Base-by-base conservation (phyloP, 1,284 basidiomycete species). In the Cutaneotrichosporon sp. region DNA sequence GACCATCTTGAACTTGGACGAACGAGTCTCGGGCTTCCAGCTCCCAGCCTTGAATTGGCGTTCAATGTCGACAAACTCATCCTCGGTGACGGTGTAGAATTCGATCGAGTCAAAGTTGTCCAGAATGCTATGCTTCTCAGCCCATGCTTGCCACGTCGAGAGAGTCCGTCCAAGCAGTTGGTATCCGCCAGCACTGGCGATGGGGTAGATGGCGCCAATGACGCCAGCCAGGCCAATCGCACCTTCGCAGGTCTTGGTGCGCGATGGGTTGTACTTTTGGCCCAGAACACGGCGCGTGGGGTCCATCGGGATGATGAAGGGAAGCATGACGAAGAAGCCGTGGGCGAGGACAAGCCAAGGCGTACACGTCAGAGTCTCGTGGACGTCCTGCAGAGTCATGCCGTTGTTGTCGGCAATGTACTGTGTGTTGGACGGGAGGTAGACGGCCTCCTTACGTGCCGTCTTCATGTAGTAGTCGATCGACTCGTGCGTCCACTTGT, bases 111-210 rank as follows among this genome's bases (percentile, higher is more conserved):
- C 88, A 69, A 90, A 90, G 2, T 86, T 84, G 18, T 82, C 75
- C 14, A 89, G 77, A 2, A 89, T 71, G 86, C 87, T 89, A 2
- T 88, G 89, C 47, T 77, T 79, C 1, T 83, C 81, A 47, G 40
- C 36, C 61, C 64, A 68, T 14, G 68, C 72, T 61, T 73, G 71
- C 74, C 74, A 77, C 2, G 76, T 69, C 4, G 74, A 68, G 30
- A 78, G 64, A 0, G 76, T 72, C 49, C 76, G 66, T 6, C 77
- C 88, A 68, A 83, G 87, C 4, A 88, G 78, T 70, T 88, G 87
- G 73, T 88, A 89, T 0, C 87, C 86, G 22, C 87, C 87, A 0
- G 87, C 87, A 4, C 85, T 87, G 60, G 86, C 85, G 51, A 88
- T 82, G 0, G 87, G 88, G 69, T 89, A 90, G 63, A 89, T 88